Conservation (phyloP, 140 eudicot genomes). For the Ambrosia hybrid region DNA sequence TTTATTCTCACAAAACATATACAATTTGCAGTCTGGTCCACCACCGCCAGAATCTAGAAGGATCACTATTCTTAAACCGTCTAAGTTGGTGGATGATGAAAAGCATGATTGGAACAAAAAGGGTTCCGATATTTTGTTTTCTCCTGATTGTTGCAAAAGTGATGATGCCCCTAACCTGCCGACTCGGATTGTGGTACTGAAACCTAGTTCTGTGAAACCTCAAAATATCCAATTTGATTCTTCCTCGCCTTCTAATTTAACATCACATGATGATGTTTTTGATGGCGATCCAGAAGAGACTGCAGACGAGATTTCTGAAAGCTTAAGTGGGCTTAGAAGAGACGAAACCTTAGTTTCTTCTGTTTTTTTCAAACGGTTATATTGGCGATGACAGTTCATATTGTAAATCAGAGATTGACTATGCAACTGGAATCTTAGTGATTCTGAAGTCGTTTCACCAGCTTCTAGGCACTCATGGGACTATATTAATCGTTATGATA, state of each 20-base stretch:
- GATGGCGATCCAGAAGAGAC: slow-evolving; percentile 55
- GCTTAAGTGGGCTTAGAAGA: slow-evolving; percentile 54
- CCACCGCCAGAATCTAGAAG: slow-evolving; percentile 77
- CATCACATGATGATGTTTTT: slow-evolving; percentile 43
- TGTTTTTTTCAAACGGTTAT: slow-evolving; percentile 75
- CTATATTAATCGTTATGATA: slow-evolving; percentile 57
- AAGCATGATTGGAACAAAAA: slow-evolving; percentile 41
- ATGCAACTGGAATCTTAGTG: slow-evolving; percentile 67
- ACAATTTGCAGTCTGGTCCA: slow-evolving; percentile 46
- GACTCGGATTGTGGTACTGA: slow-evolving; percentile 85
- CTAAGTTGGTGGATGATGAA: slow-evolving; percentile 50
- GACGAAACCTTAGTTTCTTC: slow-evolving; percentile 69
- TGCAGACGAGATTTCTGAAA: slow-evolving; percentile 54
- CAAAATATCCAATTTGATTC: slow-evolving; percentile 32
- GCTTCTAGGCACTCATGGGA: slow-evolving; percentile 95
- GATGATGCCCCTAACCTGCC: slow-evolving; percentile 57
- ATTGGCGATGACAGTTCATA: slow-evolving; percentile 93
- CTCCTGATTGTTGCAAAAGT: slow-evolving; percentile 39
- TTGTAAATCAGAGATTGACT: slow-evolving; percentile 74
- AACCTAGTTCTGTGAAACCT: slow-evolving; percentile 71
- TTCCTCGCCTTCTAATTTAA: not conserved
- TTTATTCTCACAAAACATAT: too few relatives aligned
- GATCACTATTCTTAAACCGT: slow-evolving; percentile 90
- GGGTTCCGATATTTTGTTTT: slow-evolving; percentile 41
- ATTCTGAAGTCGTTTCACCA: slow-evolving; percentile 89